Evolutionary conservation across 306 rosid species (phyloP), one percentile per base, ranked within the genome.

Genomic region (Fragaria nilgerrensis): DNA sequence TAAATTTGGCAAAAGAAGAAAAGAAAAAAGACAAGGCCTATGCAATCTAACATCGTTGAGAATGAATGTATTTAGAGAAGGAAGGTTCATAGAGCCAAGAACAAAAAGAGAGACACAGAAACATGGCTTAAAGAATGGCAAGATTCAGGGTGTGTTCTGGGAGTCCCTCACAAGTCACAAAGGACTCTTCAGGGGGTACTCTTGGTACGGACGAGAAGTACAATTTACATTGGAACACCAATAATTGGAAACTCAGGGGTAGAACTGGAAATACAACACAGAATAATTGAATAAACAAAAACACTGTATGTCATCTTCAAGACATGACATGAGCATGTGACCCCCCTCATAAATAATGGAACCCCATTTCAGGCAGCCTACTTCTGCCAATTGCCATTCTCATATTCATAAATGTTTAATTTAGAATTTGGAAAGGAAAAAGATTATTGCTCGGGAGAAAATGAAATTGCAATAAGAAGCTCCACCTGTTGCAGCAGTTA

Each of bases 251-350:
- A 70, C 58, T 1, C 62, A 62, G 29, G 70, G 75, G 75, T 36
- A 72, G 71, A 34, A 79, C 22, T n/a, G 71, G 53, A 82, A 43
- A 78, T 55, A 58, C 0, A 64, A 20, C 50, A 65, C 16, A 65
- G 63, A 74, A 77, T 50, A 78, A 74, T 52, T 73, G 63, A 13
- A 37, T 8, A 3, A 49, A 43, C 23, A 37, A 45, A 45, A 8
- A 25, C 47, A 64, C 59, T 77, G 70, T 62, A 32, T 4, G 71
- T 75, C 80, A 32, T 75, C 78, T 75, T 13, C 80, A 73, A 34
- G 77, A 83, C 84, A 74, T 20, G 77, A 83, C 84, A 74, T 20
- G 6, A n/a, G 77, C 89, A 77, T 70, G 85, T 80, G 89, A 66
- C 77, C 83, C 83, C 58, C 78, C 76, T 85, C 78, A 27, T 70